Conservation (phyloP, 495 filamentous ascomycete genomes). For the Pseudoneurospora amorphoporcata region DNA sequence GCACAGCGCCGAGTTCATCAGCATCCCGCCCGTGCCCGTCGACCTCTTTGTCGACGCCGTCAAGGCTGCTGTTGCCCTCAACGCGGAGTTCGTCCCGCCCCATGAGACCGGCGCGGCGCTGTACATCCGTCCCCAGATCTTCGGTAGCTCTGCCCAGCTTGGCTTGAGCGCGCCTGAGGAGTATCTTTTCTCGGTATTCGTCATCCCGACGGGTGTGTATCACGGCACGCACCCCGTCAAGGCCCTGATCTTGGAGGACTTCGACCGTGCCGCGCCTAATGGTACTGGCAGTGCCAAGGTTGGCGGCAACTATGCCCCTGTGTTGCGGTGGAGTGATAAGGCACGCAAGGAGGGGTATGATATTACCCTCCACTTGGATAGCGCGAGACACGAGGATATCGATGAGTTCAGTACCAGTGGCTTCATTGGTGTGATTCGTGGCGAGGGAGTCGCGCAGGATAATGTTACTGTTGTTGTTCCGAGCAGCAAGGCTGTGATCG, state of each 20-base stretch:
- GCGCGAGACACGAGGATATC: conserved; percentile 62
- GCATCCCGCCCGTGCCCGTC: conserved; percentile 64
- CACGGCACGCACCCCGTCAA: conserved; percentile 75
- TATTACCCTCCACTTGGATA: conserved; percentile 83
- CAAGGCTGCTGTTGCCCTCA: conserved; percentile 68
- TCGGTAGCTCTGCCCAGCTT: conserved; percentile 70
- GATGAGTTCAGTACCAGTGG: conserved; percentile 88
- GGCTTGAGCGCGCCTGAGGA: conserved; percentile 76
- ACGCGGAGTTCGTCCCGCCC: conserved; percentile 82
- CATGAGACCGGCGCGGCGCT: conserved; percentile 74
- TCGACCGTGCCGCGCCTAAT: conserved; percentile 64
- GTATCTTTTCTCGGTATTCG: conserved; percentile 78
- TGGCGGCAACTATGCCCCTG: conserved; percentile 76
- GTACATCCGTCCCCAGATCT: conserved; percentile 83
- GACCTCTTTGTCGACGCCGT: conserved; percentile 62
- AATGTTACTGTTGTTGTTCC: conserved; percentile 62
- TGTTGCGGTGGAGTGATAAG: conserved; percentile 67
- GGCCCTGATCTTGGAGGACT: conserved; percentile 66
- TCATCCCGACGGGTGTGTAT: conserved; percentile 80
- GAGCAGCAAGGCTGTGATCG: conserved; percentile 70
- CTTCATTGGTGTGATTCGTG: conserved; percentile 63
- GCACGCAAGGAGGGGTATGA: conserved; percentile 64
- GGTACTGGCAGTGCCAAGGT: conserved; percentile 67
- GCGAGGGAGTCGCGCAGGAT: conserved; percentile 33
- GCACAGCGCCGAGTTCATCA: conserved; percentile 65